Base-by-base conservation (phyloP, 2,329 filamentous ascomycete species). In the Thielaviopsis cerberus region DNA sequence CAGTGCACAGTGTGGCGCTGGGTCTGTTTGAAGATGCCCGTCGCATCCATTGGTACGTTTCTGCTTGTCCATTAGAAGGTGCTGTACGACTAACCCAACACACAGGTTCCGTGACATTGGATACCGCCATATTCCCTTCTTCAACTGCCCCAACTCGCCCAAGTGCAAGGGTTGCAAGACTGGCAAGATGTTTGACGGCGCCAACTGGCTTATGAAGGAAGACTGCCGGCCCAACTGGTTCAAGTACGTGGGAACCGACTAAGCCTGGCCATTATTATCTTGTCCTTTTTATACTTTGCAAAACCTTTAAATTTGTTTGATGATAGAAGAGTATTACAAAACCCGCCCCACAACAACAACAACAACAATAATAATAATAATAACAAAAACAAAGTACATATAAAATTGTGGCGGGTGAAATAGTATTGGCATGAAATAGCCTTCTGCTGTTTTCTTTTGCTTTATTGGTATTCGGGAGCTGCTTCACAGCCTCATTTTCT, bases 181-280 rank as follows among this genome's bases (percentile, higher is more conserved):
- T 0, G 92, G 91, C 54, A 81, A 85, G 60, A 86, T 96, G 66
- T 96, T 88, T 25, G 89, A 94, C 63, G 92, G 92, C 62, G 90
- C 89, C 66, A 74, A 82, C 27, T 95, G 82, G 76, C 74, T 98
- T 52, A 80, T 89, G 65, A 83, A 85, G 66, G 92, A 98, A 69
- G 92, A 98, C 70, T 98, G 92, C 71, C 78, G 92, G 61, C 87
- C 91, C 20, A 90, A 90, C 68, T 98, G 92, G 87, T 97, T 98
- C 78, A 94, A 96, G 73, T 92, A 86, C 67, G 88, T 85, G 22
- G 88, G 90, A 57, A 88, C 86, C 76, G 82, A 81, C 66, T 94
- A 71, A 61, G 10, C 25, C 8, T 8, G 7, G 7, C 34, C 22
- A 20, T 23, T 11, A 53, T 45, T 51, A 48, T 25, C 45, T 56